phyloP scores from a whole-genome alignment of 495 filamentous ascomycete genomes.

The Hypoxylon subgilvum region DNA sequence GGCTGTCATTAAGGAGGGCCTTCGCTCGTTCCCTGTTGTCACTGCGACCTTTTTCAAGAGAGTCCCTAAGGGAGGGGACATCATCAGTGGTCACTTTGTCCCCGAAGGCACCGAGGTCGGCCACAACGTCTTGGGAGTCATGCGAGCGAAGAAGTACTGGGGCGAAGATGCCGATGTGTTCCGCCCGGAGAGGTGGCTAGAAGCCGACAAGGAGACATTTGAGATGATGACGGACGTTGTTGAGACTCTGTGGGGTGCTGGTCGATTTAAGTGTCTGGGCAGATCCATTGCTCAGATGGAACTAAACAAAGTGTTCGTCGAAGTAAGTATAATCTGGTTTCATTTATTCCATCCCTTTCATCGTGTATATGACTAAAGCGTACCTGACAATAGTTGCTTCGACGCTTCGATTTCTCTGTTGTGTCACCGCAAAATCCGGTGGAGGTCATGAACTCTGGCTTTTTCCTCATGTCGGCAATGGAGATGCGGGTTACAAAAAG shows the following conservation, averaged over 20 bases:
- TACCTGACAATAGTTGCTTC: conserved; percentile 29
- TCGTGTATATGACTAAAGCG: not conserved
- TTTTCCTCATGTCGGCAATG: conserved; percentile 32
- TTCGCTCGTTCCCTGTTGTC: conserved; percentile 48
- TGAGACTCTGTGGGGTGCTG: conserved; percentile 46
- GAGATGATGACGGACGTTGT: conserved; percentile 46
- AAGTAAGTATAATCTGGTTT: conserved; percentile 45
- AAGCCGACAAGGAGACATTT: conserved; percentile 40
- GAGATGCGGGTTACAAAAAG: conserved; percentile 29
- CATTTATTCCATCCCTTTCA: not conserved
- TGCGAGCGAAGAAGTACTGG: conserved; percentile 40
- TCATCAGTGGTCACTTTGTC: conserved; percentile 32
- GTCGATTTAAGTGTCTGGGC: conserved; percentile 51
- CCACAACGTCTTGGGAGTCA: conserved; percentile 30
- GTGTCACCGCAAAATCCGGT: conserved; percentile 25
- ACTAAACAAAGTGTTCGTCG: conserved; percentile 61
- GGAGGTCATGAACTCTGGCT: conserved; percentile 27
- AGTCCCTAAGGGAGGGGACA: conserved; percentile 37
- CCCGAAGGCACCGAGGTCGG: conserved; percentile 40
- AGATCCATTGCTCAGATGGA: conserved; percentile 47
- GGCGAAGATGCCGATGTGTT: conserved; percentile 47
- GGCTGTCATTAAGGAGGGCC: conserved; percentile 54
- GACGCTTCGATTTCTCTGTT: conserved; percentile 32
- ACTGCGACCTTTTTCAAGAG: conserved; percentile 40
- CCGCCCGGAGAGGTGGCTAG: conserved; percentile 52